Conservation (phyloP, 345 rosid genomes). For the Ceriops decandra region DNA sequence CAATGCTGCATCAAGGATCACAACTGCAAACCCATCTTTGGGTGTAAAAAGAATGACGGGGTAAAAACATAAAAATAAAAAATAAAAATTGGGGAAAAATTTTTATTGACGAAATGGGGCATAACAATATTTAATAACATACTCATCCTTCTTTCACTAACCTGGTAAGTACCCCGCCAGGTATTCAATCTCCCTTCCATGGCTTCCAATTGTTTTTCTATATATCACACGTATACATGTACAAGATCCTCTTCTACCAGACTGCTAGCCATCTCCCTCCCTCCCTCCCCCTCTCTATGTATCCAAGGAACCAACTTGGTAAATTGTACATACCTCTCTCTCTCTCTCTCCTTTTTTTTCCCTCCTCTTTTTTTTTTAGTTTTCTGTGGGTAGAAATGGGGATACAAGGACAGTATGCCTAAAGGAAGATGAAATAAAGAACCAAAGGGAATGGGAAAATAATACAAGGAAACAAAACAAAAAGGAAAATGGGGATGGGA, state of each 20-base stretch:
- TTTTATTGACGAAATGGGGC: constrained; percentile 53
- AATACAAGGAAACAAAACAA: neutral
- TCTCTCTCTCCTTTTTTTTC: neutral
- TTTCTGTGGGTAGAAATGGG: constrained; percentile 19
- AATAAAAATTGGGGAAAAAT: constrained; percentile 29
- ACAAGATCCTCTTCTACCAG: constrained; percentile 42
- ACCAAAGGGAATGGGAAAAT: constrained; percentile 8
- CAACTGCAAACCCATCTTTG: neutral
- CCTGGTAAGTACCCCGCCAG: constrained; percentile 51
- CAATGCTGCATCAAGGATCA: neutral
- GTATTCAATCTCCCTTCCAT: constrained; percentile 36
- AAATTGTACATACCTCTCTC: constrained; percentile 37
- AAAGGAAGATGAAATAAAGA: constrained; percentile 28
- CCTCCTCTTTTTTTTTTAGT: too few species aligned
- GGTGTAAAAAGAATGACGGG: too few species aligned
- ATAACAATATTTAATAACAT: constrained; percentile 36
- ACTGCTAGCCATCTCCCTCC: constrained; percentile 27
- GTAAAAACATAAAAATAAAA: neutral
- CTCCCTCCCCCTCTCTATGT: constrained; percentile 22
- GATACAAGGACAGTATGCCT: constrained; percentile 47
- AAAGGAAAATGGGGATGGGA: constrained; percentile 12
- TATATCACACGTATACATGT: constrained; percentile 53
- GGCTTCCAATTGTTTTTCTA: constrained; percentile 44
- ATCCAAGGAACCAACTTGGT: constrained; percentile 25
- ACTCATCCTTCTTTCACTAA: constrained; percentile 44